Percentiles rank a stretch among this genome's conserved stretches.
These are phyloP conservation scores for Fusarium sterilihyphosum DNA, from an alignment of 2,329 filamentous ascomycete genomes.

Conservation along the genomic window DNA sequence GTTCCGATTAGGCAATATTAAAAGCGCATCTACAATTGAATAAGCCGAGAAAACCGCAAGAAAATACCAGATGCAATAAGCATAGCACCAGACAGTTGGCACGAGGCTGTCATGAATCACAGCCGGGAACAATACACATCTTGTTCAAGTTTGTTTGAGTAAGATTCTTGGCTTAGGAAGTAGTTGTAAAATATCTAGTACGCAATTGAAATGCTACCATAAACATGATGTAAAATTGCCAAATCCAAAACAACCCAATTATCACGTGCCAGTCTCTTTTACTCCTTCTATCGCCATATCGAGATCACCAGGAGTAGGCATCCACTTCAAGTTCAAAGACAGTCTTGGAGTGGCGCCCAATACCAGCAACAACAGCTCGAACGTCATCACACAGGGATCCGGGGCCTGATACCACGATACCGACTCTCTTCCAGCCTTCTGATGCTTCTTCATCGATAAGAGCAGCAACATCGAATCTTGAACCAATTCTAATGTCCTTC, in stretches of 20 bases:
- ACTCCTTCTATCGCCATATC: fast-evolving
- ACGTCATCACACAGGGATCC: constrained; percentile 16
- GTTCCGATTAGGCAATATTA: neutral
- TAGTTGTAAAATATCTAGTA: neutral
- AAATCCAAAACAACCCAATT: neutral
- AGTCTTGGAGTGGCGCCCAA: constrained; percentile 4
- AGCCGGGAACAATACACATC: neutral
- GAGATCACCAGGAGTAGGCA: constrained; percentile 9
- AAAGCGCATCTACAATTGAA: neutral
- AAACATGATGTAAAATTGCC: neutral
- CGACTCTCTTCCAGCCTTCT: constrained; percentile 5
- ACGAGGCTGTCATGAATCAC: neutral
- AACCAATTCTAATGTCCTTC: neutral
- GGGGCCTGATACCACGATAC: constrained; percentile 6
- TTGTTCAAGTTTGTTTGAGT: no score
- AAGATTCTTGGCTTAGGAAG: neutral
- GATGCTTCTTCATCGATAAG: neutral
- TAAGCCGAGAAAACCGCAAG: neutral
- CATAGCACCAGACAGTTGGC: fast-evolving
- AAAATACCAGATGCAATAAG: fast-evolving
- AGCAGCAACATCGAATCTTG: neutral
- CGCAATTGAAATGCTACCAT: no score
- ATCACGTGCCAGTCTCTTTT: neutral
- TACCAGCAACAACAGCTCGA: neutral
- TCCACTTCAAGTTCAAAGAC: constrained; percentile 17